Evolutionary conservation across 1,284 basidiomycete species (phyloP), one percentile per base, ranked within the genome.

Genomic region (Cutaneotrichosporon cavernicola): DNA sequence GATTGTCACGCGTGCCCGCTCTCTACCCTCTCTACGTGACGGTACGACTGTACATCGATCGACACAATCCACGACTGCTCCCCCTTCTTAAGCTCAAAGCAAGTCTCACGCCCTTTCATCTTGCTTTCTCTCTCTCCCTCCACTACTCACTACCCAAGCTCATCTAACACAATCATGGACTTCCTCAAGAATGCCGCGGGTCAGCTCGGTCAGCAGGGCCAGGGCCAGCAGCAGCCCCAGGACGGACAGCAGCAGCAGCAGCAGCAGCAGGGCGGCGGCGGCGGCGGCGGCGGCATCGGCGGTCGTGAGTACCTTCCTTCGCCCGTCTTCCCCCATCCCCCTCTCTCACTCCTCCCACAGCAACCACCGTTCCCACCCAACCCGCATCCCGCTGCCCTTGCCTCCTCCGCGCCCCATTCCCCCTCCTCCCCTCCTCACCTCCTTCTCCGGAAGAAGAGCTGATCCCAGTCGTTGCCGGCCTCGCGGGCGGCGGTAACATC

Each of bases 401-500:
- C 26, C 26, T 26, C 26, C 26, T 26, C 26, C 26, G 26, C 26
- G 2, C 3, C 26, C 26, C 26, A 1, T 26, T 26, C 26, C 26
- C 26, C 26, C 26, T 26, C 26, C 26, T 26, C 26, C 26, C 26
- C 26, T 26, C 26, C 26, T 26, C n/a, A n/a, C n/a, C n/a, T n/a
- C n/a, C n/a, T n/a, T n/a, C n/a, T n/a, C 26, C 3, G 26, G 34
- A 13, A 36, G 34, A 13, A 36, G 34, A 8, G 58, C 64, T 65
- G 49, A 58, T 30, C 18, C 21, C 38, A 14, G 56, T 57, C 32
- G 10, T 62, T 52, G 11, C 21, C 36, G 32, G 52, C 43, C 56
- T 65, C 60, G 32, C 56, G 2, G 31, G 22, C 32, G 47, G 49
- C n/a, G 64, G 64, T 52, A 49, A 58, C 64, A 40, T 62, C 51